phyloP scores from a whole-genome alignment of 352 stramenopile species.

The Phytophthora crassamura region DNA sequence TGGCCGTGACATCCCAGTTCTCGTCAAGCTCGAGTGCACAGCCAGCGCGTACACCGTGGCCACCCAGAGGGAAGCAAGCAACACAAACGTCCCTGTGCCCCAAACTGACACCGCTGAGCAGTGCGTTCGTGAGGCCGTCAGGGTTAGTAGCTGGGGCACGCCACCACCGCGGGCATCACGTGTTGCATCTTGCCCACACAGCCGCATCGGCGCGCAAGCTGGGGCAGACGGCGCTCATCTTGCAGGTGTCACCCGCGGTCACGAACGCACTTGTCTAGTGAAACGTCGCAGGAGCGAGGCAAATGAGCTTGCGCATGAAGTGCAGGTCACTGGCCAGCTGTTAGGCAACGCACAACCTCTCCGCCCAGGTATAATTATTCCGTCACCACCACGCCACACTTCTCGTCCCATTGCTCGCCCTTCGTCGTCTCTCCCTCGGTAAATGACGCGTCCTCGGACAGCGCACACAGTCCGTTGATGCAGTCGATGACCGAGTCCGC shows the following conservation, averaged over 20 bases:
- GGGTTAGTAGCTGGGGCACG: no score
- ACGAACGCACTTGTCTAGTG: no score
- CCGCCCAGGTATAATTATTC: slow-evolving; percentile 79
- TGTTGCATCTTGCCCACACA: no score
- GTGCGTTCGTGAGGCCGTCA: slow-evolving; percentile 71
- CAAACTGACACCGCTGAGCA: slow-evolving; percentile 75
- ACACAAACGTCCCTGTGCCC: slow-evolving; percentile 69
- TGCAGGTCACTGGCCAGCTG: no score
- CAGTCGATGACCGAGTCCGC: slow-evolving; percentile 68
- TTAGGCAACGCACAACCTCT: slow-evolving; percentile 69
- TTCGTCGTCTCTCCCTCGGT: slow-evolving; percentile 17
- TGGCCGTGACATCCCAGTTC: slow-evolving; percentile 37
- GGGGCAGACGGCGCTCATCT: no score
- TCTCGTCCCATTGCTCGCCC: slow-evolving; percentile 34
- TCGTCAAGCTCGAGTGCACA: slow-evolving; percentile 68
- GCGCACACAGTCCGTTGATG: slow-evolving; percentile 54
- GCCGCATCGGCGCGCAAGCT: no score
- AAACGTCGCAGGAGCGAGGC: no score
- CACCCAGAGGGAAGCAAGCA: slow-evolving; percentile 79
- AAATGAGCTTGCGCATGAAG: no score
- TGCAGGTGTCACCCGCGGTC: no score
- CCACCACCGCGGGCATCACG: no score
- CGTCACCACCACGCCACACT: slow-evolving; percentile 72
- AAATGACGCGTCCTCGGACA: slow-evolving; percentile 29
- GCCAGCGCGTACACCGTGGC: slow-evolving; percentile 84